These are phyloP conservation scores for Botrytis deweyae DNA, from an alignment of 2,329 filamentous ascomycete species.

Conservation along the genomic window DNA sequence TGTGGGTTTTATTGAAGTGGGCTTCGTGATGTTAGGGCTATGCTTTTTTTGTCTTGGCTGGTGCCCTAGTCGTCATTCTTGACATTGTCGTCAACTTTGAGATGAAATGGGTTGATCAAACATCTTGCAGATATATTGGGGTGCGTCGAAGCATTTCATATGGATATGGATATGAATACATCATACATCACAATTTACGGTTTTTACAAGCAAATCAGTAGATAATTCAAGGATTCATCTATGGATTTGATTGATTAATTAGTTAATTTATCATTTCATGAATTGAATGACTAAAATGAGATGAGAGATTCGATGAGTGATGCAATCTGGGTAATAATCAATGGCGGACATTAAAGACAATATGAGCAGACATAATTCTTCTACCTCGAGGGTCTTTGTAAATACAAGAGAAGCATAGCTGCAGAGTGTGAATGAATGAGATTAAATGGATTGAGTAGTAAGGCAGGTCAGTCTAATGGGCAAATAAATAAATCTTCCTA, in stretches of 20 bases:
- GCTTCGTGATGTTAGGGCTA: background rate
- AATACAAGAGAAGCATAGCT: background rate
- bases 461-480: no score
- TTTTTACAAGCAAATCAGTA: background rate
- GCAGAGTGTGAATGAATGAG: background rate
- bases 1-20: background rate
- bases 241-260: background rate
- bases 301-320: background rate
- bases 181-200: background rate
- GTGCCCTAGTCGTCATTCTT: background rate
- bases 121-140: background rate
- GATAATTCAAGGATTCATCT: background rate
- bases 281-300: background rate
- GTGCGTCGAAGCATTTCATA: background rate
- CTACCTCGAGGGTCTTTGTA: background rate
- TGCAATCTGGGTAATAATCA: accelerated
- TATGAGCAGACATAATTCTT: background rate
- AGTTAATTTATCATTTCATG: background rate
- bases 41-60: background rate
- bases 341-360: background rate
- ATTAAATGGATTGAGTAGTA: no score
- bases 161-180: background rate
- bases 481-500: no score
- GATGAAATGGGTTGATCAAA: background rate
- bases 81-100: background rate